Conservation (phyloP, 345 rosid species). For the Sisymbrium altissimum region DNA sequence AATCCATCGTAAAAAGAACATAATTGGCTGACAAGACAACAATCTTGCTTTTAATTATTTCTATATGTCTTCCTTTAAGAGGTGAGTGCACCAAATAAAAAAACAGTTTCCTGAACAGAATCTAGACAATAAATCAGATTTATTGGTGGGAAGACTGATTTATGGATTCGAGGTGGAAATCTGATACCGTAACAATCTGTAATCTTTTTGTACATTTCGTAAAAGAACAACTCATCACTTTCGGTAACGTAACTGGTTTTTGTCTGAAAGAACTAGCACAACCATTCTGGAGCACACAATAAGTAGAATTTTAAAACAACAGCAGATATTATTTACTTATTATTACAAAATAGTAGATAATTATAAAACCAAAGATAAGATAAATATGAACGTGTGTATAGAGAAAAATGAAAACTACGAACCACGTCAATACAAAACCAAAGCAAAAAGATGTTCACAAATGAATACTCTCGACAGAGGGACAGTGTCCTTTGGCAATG, state of each 20-base stretch:
- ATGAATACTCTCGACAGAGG: not conserved
- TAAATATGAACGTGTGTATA: not conserved
- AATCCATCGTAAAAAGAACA: not conserved
- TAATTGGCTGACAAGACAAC: not conserved
- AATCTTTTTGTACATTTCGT: not conserved
- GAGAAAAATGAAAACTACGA: not conserved
- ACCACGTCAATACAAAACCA: slow-evolving; percentile 1
- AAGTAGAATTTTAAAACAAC: not conserved
- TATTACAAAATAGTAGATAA: not conserved
- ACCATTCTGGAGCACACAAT: not conserved
- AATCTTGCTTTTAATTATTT: not conserved
- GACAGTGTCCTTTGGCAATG: not conserved
- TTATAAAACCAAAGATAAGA: not conserved
- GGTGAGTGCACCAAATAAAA: not conserved
- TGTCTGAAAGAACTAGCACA: not conserved
- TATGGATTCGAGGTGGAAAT: not conserved
- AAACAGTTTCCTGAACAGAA: not conserved
- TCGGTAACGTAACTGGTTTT: not conserved
- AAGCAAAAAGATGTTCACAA: not conserved
- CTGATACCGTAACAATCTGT: not conserved
- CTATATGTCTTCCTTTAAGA: not conserved
- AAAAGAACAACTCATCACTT: slow-evolving; percentile 9
- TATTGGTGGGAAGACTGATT: not conserved
- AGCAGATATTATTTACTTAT: not conserved
- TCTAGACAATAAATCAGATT: not conserved